A percentile compares a stretch with the other conserved stretches of the same genome.
Conservation (phyloP, 1,284 basidiomycete species). For the Sutorius eximius region DNA sequence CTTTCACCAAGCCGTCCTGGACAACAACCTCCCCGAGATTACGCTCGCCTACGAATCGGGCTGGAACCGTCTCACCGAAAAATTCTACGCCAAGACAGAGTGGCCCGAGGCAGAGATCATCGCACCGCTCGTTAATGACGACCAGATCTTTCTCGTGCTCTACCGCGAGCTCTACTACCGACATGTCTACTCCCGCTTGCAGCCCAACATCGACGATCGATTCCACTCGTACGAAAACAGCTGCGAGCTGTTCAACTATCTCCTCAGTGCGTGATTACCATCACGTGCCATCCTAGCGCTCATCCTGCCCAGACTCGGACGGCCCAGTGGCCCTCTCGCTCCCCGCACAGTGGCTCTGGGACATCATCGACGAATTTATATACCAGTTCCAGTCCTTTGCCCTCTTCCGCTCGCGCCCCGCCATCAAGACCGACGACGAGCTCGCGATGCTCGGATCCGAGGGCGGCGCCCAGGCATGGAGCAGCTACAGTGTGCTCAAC, state of each 20-base stretch:
- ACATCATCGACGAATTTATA: slow-evolving; percentile 99
- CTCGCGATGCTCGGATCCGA: slow-evolving; percentile 73
- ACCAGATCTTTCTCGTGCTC: slow-evolving; percentile 92
- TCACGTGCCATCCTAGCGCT: not conserved
- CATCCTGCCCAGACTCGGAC: slow-evolving; percentile 72
- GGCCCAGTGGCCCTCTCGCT: slow-evolving; percentile 90
- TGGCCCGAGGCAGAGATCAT: slow-evolving; percentile 98
- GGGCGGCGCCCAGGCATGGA: slow-evolving; percentile 81
- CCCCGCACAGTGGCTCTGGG: slow-evolving; percentile 98
- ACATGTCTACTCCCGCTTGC: slow-evolving; percentile 93
- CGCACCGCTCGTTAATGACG: slow-evolving; percentile 90
- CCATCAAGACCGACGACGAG: slow-evolving; percentile 89
- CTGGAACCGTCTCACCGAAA: slow-evolving; percentile 96
- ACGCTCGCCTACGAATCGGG: slow-evolving; percentile 92
- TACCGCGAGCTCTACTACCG: slow-evolving; percentile 95
- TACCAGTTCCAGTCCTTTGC: slow-evolving; percentile 98
- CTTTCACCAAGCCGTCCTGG: slow-evolving; percentile 85
- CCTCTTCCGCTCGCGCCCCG: slow-evolving; percentile 85
- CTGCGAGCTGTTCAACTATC: slow-evolving; percentile 95
- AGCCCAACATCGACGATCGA: slow-evolving; percentile 95
- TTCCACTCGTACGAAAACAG: slow-evolving; percentile 99
- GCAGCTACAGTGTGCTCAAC: slow-evolving; percentile 95
- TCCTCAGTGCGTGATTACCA: slow-evolving; percentile 59
- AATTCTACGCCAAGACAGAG: slow-evolving; percentile 91
- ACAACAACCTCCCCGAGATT: slow-evolving; percentile 87